Evolutionary conservation across 768 basidiomycete species (phyloP).

Genomic region (Phlebiopsis gigantea): DNA sequence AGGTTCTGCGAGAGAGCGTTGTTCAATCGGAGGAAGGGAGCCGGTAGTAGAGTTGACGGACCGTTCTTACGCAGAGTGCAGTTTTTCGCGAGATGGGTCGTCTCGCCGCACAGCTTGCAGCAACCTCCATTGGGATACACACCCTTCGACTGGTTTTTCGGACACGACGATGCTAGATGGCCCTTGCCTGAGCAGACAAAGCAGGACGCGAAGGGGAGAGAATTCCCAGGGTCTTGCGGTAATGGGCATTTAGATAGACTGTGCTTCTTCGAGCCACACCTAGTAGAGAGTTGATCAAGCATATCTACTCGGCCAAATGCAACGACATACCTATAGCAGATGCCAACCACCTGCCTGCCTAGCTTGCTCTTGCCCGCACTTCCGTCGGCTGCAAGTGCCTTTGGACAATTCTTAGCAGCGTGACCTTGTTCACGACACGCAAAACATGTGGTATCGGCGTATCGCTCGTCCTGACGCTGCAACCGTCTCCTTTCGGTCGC

Average conservation of each 20-base stretch:
- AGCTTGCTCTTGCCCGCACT: slow-evolving; percentile 21
- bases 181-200: slow-evolving; percentile 85
- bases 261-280: slow-evolving; percentile 80
- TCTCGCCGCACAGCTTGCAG: slow-evolving; percentile 86
- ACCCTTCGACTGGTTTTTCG: slow-evolving; percentile 72
- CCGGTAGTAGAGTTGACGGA: slow-evolving; percentile 17
- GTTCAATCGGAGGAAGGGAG: neutral
- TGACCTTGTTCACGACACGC: slow-evolving; percentile 84
- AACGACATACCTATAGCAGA: slow-evolving; percentile 26
- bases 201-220: slow-evolving; percentile 85
- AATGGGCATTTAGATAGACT: slow-evolving; percentile 75
- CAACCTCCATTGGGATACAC: slow-evolving; percentile 88
- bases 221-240: slow-evolving; percentile 52
- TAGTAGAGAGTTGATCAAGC: slow-evolving; percentile 22
- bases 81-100: slow-evolving; percentile 79
- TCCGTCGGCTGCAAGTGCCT: slow-evolving; percentile 26
- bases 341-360: slow-evolving; percentile 71
- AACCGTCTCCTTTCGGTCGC: slow-evolving; percentile 41
- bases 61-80: slow-evolving; percentile 65
- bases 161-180: slow-evolving; percentile 82
- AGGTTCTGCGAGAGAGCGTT: slow-evolving; percentile 26
- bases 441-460: slow-evolving; percentile 68
- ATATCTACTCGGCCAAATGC: neutral
- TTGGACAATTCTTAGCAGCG: slow-evolving; percentile 76
- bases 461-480: slow-evolving; percentile 54